Evolutionary conservation across 331 rosid genomes (phyloP), one percentile per base, ranked within the genome.

Genomic region (Pyracantha coccinea): DNA sequence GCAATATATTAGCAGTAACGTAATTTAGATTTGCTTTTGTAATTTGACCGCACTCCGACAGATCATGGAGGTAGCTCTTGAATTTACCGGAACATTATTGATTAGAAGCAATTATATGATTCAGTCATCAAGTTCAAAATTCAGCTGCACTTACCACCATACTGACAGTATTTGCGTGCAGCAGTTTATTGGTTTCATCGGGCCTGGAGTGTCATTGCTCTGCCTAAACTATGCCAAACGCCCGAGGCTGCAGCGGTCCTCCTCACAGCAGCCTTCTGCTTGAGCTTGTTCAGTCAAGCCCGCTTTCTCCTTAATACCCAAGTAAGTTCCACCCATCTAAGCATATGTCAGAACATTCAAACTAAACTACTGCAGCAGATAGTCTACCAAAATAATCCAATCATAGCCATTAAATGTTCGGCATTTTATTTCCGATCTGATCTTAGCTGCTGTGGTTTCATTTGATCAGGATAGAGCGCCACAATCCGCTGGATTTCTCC

Each of bases 221-320:
- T 86, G 97, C 85, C 84, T 91, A 83, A 88, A 89, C 71, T 84
- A 78, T 79, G 97, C 90, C 28, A 88, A 77, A 3, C 96, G 27
- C 96, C 97, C 1, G 64, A 83, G n/a, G 55, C 62, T 35, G 97
- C 98, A 19, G 87, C 96, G 2, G 68, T 83, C 57, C 79, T 89
- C 83, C 44, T 93, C 73, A 90, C 95, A 41, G 83, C 67, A 75
- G 96, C 92, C 78, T 87, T 91, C 81, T 89, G 98, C 81, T 83
- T 93, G 53, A 93, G 97, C 72, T 93, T 96, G 74, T 93, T 93
- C 86, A 91, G 96, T 84, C 97, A 91, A 75, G 98, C 98, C 25
- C 95, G 97, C 19, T 89, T 80, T 78, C 86, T 89, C 82, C 97
- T 93, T 58, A 93, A 93, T 74, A 88, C 90, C 41, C 98, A 93